phyloP scores from a whole-genome alignment of 371 early-diverging fungal species.

The Vairimorpha necatrix region DNA sequence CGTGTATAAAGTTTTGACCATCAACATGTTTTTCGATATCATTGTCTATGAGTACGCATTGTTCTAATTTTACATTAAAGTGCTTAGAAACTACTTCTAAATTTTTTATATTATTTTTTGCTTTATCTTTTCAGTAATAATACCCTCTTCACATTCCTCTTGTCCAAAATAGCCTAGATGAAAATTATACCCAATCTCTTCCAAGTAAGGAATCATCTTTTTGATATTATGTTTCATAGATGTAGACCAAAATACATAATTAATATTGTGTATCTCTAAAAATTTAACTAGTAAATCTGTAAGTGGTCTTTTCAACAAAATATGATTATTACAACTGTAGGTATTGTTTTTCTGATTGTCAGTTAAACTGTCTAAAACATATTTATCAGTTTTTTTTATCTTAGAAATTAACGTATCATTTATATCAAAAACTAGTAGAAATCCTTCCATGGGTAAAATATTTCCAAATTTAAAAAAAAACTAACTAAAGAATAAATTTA shows the following conservation, averaged over 20 bases:
- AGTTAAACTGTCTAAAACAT: background rate
- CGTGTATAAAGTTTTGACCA: conserved; percentile 34
- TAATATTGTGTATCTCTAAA: conserved; percentile 37
- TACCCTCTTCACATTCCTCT: conserved; percentile 37
- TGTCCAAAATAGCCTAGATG: conserved; percentile 19
- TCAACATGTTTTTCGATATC: conserved; percentile 36
- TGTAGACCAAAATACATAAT: conserved; percentile 60
- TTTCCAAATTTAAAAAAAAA: too few species aligned
- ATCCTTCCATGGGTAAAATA: background rate
- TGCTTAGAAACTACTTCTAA: conserved; percentile 31
- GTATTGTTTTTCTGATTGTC: background rate
- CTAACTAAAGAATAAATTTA: too few species aligned
- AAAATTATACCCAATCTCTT: conserved; percentile 34
- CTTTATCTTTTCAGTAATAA: conserved; percentile 12
- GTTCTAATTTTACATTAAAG: conserved; percentile 29
- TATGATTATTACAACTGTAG: background rate
- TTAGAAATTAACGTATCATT: background rate
- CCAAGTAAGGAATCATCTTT: conserved; percentile 27
- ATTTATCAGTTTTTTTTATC: background rate
- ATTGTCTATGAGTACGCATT: conserved; percentile 54
- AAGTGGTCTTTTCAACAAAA: conserved; percentile 50
- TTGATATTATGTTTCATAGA: conserved; percentile 54
- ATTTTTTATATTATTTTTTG: conserved; percentile 45
- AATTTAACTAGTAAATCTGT: conserved; percentile 34
- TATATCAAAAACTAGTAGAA: background rate